Conservation (phyloP, 345 rosid species). For the Erysimum cheiranthoides region DNA sequence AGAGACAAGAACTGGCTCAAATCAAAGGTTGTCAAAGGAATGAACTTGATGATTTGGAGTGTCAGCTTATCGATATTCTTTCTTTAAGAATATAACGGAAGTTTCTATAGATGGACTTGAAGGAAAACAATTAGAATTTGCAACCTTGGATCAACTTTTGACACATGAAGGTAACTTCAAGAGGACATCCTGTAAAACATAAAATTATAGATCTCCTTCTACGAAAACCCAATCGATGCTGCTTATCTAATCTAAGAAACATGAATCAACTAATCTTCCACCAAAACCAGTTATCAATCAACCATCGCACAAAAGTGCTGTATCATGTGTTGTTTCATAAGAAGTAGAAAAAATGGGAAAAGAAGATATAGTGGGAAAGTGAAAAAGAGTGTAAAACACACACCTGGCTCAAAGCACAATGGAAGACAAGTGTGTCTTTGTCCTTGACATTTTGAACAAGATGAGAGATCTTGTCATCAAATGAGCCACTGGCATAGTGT, state of each 20-base stretch:
- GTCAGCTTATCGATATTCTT: background rate
- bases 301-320: background rate
- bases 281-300: constrained; percentile 3
- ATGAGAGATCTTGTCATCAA: constrained; percentile 76
- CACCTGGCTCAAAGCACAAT: constrained; percentile 98
- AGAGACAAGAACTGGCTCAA: constrained; percentile 1
- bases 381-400: background rate
- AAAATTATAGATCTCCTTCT: background rate
- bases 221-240: background rate
- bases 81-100: background rate
- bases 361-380: background rate
- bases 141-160: constrained; percentile 1
- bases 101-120: background rate
- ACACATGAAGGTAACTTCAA: constrained; percentile 12
- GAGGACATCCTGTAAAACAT: background rate
- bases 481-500: constrained; percentile 76
- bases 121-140: background rate
- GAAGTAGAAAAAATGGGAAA: too few relatives aligned
- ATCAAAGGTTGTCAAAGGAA: background rate
- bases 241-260: constrained; percentile 20
- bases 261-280: constrained; percentile 1
- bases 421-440: constrained; percentile 95
- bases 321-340: constrained; percentile 5
- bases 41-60: background rate
- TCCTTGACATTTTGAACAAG: constrained; percentile 76